Percentiles rank a stretch among this genome's conserved stretches.
phyloP scores from a whole-genome alignment of 2,329 filamentous ascomycete genomes.

The Atkinsonella hypoxylon region DNA sequence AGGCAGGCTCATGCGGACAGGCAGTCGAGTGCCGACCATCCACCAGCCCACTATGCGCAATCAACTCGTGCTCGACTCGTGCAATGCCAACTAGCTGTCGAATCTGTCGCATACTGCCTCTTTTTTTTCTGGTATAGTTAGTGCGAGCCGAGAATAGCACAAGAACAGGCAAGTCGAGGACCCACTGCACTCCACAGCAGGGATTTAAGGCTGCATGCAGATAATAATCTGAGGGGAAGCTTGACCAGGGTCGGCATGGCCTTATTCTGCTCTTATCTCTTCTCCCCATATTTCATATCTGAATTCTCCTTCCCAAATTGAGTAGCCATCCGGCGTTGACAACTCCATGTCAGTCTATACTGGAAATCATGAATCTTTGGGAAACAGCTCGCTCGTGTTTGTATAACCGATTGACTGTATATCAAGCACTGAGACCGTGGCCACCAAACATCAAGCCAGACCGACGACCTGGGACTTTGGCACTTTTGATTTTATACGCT shows the following conservation, averaged over 20 bases:
- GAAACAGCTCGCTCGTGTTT: too few species aligned
- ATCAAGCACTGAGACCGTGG: too few species aligned
- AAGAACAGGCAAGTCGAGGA: background rate
- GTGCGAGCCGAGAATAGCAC: background rate
- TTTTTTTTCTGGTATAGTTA: background rate
- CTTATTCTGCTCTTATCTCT: too few species aligned
- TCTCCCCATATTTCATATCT: too few species aligned
- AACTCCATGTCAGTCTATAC: too few species aligned
- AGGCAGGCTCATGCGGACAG: background rate
- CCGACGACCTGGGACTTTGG: background rate
- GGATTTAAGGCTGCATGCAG: background rate
- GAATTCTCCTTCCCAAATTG: too few species aligned
- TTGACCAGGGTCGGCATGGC: too few species aligned
- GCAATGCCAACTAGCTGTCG: background rate
- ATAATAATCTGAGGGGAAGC: background rate
- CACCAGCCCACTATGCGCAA: background rate
- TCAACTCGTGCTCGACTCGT: background rate
- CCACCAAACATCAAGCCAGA: too few species aligned
- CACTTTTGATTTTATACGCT: background rate
- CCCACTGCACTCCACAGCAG: background rate
- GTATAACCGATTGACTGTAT: too few species aligned
- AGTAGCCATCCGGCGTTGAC: too few species aligned
- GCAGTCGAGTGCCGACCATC: background rate
- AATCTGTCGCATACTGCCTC: background rate
- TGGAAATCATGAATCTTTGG: too few species aligned